A percentile compares a stretch with the other conserved stretches of the same genome.
Conservation (phyloP, 2,329 filamentous ascomycete species). For the Ophiocordyceps camponoti-floridani region DNA sequence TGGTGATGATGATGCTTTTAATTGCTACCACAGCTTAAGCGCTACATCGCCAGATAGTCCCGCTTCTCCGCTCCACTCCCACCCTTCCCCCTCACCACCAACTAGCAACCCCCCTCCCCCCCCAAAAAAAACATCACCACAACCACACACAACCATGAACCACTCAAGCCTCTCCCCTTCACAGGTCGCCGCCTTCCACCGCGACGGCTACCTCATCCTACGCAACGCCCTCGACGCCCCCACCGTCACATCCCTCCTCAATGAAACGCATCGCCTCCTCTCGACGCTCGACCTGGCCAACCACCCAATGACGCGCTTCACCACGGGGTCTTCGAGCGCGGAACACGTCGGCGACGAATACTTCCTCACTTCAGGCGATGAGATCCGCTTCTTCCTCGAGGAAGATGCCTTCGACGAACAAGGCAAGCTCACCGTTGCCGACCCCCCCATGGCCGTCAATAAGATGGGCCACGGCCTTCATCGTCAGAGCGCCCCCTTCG, state of each 20-base stretch:
- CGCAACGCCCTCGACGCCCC: conserved; percentile 51
- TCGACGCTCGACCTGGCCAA: conserved; percentile 57
- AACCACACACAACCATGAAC: neutral
- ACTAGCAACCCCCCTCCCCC: too few relatives aligned
- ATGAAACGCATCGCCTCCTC: conserved; percentile 60
- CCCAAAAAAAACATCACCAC: too few relatives aligned
- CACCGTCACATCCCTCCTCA: conserved; percentile 50
- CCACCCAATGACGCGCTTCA: conserved; percentile 89
- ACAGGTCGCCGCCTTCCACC: conserved; percentile 55
- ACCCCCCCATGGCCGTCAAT: conserved; percentile 64
- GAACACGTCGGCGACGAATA: conserved; percentile 87
- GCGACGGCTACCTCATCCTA: conserved; percentile 82
- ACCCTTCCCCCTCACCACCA: too few relatives aligned
- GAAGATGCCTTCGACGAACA: conserved; percentile 64
- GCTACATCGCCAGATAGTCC: too few relatives aligned
- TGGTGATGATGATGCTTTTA: too few relatives aligned
- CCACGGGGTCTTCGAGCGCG: conserved; percentile 49
- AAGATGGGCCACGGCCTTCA: conserved; percentile 73
- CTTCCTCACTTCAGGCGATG: conserved; percentile 79
- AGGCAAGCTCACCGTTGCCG: conserved; percentile 57
- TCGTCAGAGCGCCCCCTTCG: conserved; percentile 48
- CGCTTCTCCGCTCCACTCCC: too few relatives aligned
- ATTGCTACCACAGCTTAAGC: too few relatives aligned
- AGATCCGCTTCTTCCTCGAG: conserved; percentile 94
- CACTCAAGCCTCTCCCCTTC: conserved; percentile 43